A percentile compares a stretch with the other conserved stretches of the same genome.
phyloP scores from a whole-genome alignment of 2,329 filamentous ascomycete species.

The Pyrenochaeta sp. region DNA sequence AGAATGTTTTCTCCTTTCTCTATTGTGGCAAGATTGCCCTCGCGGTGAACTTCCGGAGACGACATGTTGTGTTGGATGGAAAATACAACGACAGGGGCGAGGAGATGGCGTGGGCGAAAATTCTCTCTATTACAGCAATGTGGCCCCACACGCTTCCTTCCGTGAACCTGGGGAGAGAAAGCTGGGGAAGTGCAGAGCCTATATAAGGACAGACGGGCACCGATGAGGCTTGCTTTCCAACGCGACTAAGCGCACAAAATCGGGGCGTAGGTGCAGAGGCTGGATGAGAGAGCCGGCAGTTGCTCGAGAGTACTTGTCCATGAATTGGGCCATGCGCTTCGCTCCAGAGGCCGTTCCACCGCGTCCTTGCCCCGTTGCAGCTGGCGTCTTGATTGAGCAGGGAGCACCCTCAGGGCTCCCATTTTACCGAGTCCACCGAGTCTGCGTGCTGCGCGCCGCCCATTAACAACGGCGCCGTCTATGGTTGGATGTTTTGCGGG shows the following conservation, averaged over 20 bases:
- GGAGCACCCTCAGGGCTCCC: constrained; percentile 17
- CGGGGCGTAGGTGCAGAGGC: constrained; percentile 15
- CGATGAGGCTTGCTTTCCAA: constrained; percentile 21
- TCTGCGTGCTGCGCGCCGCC: constrained; percentile 17
- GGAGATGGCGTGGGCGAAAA: constrained; percentile 11
- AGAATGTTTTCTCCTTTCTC: constrained; percentile 28
- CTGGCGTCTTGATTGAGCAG: constrained; percentile 25
- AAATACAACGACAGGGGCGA: neutral
- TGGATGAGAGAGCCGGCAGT: constrained; percentile 38
- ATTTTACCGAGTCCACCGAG: constrained; percentile 37
- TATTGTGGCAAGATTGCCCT: constrained; percentile 14
- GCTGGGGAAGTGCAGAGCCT: constrained; percentile 38
- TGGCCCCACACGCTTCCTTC: constrained; percentile 25
- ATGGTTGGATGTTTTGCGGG: constrained; percentile 34
- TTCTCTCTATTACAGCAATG: constrained; percentile 10
- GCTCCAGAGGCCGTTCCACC: constrained; percentile 21
- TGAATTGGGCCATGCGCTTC: constrained; percentile 23
- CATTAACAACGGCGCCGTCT: constrained; percentile 23
- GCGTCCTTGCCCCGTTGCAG: constrained; percentile 19
- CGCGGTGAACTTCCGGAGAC: constrained; percentile 5
- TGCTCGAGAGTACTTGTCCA: constrained; percentile 22
- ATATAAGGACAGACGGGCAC: constrained; percentile 34
- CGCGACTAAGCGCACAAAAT: constrained; percentile 9
- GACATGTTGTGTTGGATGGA: constrained; percentile 12
- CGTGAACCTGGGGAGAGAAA: constrained; percentile 31